Percentiles rank a stretch among this genome's conserved stretches.
phyloP scores from a whole-genome alignment of 2,329 filamentous ascomycete species.

The Fusarium temperatum region DNA sequence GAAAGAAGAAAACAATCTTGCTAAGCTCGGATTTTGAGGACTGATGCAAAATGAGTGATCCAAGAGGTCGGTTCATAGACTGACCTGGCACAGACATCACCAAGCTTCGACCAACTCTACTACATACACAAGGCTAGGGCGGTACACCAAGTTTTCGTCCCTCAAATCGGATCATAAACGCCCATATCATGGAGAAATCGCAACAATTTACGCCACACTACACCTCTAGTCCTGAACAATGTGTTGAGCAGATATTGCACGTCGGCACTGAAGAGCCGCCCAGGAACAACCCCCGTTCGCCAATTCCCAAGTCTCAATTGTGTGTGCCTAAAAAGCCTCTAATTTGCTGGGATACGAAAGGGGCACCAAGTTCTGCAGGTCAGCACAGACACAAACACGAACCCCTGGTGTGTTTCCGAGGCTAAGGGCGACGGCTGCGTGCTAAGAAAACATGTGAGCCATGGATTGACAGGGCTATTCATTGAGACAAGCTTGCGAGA shows the following conservation, averaged over 20 bases:
- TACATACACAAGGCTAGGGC: background rate
- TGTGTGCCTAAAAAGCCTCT: background rate
- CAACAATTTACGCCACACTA: background rate
- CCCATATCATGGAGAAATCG: background rate
- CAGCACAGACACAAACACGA: background rate
- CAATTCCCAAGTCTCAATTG: background rate
- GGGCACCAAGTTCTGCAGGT: background rate
- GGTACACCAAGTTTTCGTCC: too few species aligned
- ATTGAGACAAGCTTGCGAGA: background rate
- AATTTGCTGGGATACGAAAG: background rate
- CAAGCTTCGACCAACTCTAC: background rate
- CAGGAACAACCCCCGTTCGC: background rate
- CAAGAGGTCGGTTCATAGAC: background rate
- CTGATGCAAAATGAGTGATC: too few species aligned
- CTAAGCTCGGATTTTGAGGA: too few species aligned
- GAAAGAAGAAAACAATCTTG: background rate
- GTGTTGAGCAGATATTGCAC: background rate
- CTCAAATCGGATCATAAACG: background rate
- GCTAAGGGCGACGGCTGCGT: background rate
- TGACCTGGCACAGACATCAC: background rate
- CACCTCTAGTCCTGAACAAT: too few species aligned
- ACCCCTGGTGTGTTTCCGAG: background rate
- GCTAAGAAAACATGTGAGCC: background rate
- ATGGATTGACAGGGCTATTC: background rate
- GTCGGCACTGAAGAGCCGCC: background rate